Evolutionary conservation across 208 protist genomes (phyloP).

Genomic region (Leishmania tarentolae): DNA sequence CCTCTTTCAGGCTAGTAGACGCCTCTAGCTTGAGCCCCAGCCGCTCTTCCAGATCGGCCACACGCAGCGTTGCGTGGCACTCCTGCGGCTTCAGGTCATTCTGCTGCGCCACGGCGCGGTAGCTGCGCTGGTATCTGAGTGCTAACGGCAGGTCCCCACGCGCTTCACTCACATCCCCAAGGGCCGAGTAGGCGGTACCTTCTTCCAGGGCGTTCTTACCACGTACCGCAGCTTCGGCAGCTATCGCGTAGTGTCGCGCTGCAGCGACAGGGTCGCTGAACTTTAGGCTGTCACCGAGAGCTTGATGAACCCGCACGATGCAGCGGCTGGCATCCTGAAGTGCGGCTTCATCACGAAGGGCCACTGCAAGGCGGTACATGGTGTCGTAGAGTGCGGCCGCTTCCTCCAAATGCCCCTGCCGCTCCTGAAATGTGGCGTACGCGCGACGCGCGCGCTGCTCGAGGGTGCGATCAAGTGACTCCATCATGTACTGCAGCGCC

Average conservation of each 20-base stretch:
- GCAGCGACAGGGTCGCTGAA: conserved; percentile 31
- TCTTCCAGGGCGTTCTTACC: conserved; percentile 46
- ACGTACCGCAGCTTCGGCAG: conserved; percentile 48
- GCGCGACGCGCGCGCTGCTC: conserved; percentile 61
- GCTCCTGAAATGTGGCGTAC: conserved; percentile 72
- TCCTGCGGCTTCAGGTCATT: conserved; percentile 47
- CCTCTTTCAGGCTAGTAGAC: conserved; percentile 62
- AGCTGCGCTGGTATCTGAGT: conserved; percentile 74
- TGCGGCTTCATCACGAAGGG: conserved; percentile 48
- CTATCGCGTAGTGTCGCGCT: conserved; percentile 58
- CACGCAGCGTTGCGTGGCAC: conserved; percentile 62
- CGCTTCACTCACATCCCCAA: conserved; percentile 77
- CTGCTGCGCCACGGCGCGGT: conserved; percentile 51
- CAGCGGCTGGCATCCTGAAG: conserved; percentile 48
- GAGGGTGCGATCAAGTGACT: conserved; percentile 71
- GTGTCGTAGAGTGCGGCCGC: conserved; percentile 66
- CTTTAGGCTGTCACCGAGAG: conserved; percentile 49
- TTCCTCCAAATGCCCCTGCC: conserved; percentile 49
- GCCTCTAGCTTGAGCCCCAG: conserved; percentile 66
- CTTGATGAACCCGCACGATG: conserved; percentile 74
- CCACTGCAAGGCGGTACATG: conserved; percentile 67
- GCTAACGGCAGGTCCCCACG: conserved; percentile 62
- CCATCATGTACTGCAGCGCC: conserved; percentile 66
- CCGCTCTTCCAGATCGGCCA: conserved; percentile 83
- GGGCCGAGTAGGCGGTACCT: conserved; percentile 57